These are phyloP conservation scores for Botrytis elliptica DNA, from an alignment of 2,329 filamentous ascomycete species.

Conservation along the genomic window DNA sequence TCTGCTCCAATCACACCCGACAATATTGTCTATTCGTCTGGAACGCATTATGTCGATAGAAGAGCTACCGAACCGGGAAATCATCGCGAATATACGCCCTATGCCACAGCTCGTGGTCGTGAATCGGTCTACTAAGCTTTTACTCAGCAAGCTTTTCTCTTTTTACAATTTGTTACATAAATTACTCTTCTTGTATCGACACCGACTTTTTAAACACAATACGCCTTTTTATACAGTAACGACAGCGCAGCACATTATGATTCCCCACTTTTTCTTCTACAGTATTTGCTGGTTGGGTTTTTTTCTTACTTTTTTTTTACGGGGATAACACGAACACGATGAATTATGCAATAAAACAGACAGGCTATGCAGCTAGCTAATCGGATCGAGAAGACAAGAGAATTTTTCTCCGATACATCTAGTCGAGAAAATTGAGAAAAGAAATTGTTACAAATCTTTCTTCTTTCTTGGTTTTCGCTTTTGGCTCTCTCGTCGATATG, in stretches of 20 bases:
- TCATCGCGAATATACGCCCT: constrained; percentile 15
- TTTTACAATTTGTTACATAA: constrained; percentile 16
- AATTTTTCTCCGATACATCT: neutral
- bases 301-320: constrained; percentile 8
- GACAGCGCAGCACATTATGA: constrained; percentile 19
- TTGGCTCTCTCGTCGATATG: neutral
- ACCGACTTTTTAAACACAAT: constrained; percentile 16
- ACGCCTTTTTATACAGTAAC: constrained; percentile 20
- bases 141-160: neutral
- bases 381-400: neutral
- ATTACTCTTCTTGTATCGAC: constrained; percentile 22
- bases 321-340: constrained; percentile 16
- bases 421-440: neutral
- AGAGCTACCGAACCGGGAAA: constrained; percentile 13
- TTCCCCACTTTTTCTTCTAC: constrained; percentile 19
- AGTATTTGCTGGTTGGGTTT: neutral
- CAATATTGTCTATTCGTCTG: neutral
- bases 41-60: constrained; percentile 1
- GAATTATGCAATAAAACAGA: constrained; percentile 6
- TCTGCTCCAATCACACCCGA: constrained; percentile 6
- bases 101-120: neutral
- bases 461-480: neutral
- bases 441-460: neutral
- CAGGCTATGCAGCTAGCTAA: neutral
- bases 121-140: neutral